A percentile compares a stretch with the other conserved stretches of the same genome.
phyloP scores from a whole-genome alignment of 163 green algal species.

The Trebouxia gelatinosa region DNA sequence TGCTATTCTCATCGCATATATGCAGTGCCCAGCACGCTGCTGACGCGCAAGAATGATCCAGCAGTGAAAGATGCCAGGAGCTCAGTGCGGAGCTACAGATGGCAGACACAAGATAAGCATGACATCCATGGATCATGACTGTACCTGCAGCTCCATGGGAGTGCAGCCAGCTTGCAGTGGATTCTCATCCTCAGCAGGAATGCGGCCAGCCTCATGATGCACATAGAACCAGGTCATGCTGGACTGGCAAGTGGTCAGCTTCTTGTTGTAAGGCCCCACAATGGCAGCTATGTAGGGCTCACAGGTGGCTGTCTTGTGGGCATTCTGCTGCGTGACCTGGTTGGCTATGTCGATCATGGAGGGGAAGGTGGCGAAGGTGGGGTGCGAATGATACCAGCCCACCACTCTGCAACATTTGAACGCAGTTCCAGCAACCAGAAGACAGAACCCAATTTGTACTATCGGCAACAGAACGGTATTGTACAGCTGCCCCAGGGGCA shows the following conservation, averaged over 20 bases:
- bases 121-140: neutral
- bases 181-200: slow-evolving; percentile 35
- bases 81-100: too few relatives aligned
- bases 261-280: slow-evolving; percentile 61
- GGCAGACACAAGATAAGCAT: too few relatives aligned
- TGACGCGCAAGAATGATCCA: too few relatives aligned
- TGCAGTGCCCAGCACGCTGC: too few relatives aligned
- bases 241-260: slow-evolving; percentile 5
- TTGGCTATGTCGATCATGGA: slow-evolving; percentile 75
- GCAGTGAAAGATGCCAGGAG: too few relatives aligned
- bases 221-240: slow-evolving; percentile 56
- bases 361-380: slow-evolving; percentile 62
- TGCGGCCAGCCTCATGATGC: slow-evolving; percentile 33
- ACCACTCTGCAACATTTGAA: slow-evolving; percentile 58
- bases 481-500: neutral
- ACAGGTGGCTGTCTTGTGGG: slow-evolving; percentile 1
- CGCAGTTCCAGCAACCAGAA: too few relatives aligned
- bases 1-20: too few relatives aligned
- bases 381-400: slow-evolving; percentile 83
- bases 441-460: neutral
- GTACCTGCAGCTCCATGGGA: slow-evolving; percentile 43
- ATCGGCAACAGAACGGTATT: neutral
- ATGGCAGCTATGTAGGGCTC: slow-evolving; percentile 69
- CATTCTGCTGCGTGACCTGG: slow-evolving; percentile 54
- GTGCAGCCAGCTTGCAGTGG: slow-evolving; percentile 42